phyloP scores from a whole-genome alignment of 2,329 filamentous ascomycete genomes.

The Mycosphaerella arachidis region DNA sequence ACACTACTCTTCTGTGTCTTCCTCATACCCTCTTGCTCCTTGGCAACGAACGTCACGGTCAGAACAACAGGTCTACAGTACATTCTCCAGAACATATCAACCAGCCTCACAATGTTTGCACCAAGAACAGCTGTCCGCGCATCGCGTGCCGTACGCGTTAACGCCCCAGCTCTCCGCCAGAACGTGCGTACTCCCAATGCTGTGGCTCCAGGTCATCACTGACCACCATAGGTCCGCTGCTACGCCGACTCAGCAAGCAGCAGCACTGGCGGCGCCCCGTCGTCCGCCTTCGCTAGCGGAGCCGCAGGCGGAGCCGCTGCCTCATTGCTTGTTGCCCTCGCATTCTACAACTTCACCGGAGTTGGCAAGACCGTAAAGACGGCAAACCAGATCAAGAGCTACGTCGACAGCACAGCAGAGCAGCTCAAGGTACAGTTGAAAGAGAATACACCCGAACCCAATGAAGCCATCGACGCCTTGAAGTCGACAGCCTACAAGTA shows the following conservation, averaged over 20 bases:
- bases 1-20: not conserved
- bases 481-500: conserved; percentile 64
- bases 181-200: not conserved
- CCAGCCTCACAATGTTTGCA: conserved; percentile 7
- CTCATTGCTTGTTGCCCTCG: conserved; percentile 47
- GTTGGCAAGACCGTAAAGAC: conserved; percentile 34
- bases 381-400: conserved; percentile 51
- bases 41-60: too few species aligned
- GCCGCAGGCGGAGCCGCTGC: conserved; percentile 44
- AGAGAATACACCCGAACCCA: conserved; percentile 55
- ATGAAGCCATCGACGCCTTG: conserved; percentile 63
- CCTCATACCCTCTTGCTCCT: not conserved
- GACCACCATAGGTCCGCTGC: conserved; percentile 9
- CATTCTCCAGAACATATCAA: not conserved
- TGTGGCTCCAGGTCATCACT: not conserved
- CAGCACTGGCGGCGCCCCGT: conserved; percentile 4
- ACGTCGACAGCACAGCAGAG: conserved; percentile 54
- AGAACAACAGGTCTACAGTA: not conserved
- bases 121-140: conserved; percentile 7
- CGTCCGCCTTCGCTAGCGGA: not conserved
- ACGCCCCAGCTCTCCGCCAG: conserved; percentile 4
- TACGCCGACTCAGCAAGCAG: conserved; percentile 6
- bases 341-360: conserved; percentile 53
- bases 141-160: conserved; percentile 13
- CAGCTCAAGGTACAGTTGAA: conserved; percentile 46